A percentile compares a stretch with the other conserved stretches of the same genome.
phyloP scores from a whole-genome alignment of 2,329 filamentous ascomycete genomes.

The Rutstroemia sp. region DNA sequence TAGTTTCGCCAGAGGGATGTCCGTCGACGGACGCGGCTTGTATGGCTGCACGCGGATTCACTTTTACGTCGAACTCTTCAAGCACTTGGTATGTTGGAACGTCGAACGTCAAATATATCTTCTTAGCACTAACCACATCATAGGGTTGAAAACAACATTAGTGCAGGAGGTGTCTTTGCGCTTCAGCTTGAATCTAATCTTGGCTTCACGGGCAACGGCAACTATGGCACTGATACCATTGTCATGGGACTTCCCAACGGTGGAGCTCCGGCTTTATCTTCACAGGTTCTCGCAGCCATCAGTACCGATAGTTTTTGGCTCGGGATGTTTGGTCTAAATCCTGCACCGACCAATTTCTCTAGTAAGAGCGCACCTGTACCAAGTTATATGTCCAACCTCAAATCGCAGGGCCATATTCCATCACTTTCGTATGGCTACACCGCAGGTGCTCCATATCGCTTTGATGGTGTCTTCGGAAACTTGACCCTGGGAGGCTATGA shows the following conservation, averaged over 20 bases:
- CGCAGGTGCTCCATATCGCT: constrained; percentile 35
- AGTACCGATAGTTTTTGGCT: constrained; percentile 24
- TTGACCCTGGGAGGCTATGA: constrained; percentile 33
- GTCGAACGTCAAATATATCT: background rate
- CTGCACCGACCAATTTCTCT: constrained; percentile 18
- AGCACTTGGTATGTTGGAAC: constrained; percentile 28
- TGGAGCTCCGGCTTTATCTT: constrained; percentile 12
- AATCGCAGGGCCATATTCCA: constrained; percentile 32
- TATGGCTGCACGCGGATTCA: constrained; percentile 30
- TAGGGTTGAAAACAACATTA: constrained; percentile 16
- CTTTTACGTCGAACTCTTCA: constrained; percentile 32
- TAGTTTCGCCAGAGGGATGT: constrained; percentile 20
- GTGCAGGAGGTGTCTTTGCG: constrained; percentile 13
- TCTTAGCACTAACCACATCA: background rate
- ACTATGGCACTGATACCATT: constrained; percentile 22
- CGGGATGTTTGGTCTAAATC: constrained; percentile 22
- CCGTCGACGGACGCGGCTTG: constrained; percentile 24
- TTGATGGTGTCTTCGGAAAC: constrained; percentile 16
- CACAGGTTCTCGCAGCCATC: constrained; percentile 26
- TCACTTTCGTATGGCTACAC: constrained; percentile 38
- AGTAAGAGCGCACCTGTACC: constrained; percentile 15
- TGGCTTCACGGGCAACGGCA: constrained; percentile 12
- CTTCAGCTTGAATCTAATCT: constrained; percentile 16
- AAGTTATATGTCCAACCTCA: constrained; percentile 33
- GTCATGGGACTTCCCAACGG: constrained; percentile 11